Percentiles rank a stretch among this genome's conserved stretches.
Conservation (phyloP, 768 basidiomycete genomes). For the Russula dissimulans region DNA sequence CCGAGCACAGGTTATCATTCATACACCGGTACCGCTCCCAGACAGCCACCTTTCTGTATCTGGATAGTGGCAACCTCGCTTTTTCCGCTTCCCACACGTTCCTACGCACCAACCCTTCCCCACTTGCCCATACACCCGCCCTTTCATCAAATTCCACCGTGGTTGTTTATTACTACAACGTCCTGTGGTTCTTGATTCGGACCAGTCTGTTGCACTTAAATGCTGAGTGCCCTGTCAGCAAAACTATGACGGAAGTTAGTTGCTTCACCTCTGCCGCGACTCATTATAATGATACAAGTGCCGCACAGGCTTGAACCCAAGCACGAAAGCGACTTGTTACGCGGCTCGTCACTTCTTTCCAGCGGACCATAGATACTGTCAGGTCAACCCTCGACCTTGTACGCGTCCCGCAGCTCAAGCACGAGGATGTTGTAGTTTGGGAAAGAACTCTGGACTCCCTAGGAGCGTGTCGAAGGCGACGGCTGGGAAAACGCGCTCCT, state of each 20-base stretch:
- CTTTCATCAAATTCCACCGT: too few species aligned
- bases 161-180: too few species aligned
- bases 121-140: too few species aligned
- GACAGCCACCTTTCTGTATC: too few species aligned
- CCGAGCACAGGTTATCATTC: too few species aligned
- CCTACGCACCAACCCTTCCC: too few species aligned
- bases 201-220: not conserved
- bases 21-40: too few species aligned
- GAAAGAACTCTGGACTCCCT: constrained; percentile 27
- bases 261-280: not conserved
- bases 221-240: not conserved
- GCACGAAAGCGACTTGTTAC: not conserved
- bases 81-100: too few species aligned
- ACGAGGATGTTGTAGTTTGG: constrained; percentile 33
- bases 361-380: not conserved
- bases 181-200: too few species aligned
- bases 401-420: constrained; percentile 33
- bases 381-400: constrained; percentile 23
- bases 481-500: constrained; percentile 10
- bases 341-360: constrained; percentile 1
- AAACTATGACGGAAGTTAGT: too few species aligned
- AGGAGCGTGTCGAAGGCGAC: constrained; percentile 25
- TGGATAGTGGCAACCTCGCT: too few species aligned
- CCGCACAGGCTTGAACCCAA: not conserved
- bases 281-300: not conserved